Percentiles rank a stretch among this genome's conserved stretches.
Evolutionary conservation across 257 asterid genomes (phyloP).

Genomic region (Solanum bulbocastanum): DNA sequence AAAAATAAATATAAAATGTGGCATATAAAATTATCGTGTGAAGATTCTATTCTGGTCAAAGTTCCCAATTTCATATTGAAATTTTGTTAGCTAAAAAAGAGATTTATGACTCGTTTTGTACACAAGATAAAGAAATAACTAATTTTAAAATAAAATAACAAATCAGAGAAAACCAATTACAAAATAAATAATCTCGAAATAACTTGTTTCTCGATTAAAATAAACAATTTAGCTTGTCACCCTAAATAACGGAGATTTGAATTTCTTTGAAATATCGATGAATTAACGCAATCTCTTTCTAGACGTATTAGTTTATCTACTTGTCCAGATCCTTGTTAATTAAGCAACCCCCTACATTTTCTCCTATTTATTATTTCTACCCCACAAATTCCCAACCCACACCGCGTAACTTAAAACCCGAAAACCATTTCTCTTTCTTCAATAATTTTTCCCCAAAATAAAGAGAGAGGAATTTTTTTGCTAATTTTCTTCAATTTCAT

Average conservation of each 20-base stretch:
- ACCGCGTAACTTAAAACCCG: neutral
- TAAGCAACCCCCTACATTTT: conserved; percentile 19
- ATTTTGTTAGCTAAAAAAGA: neutral
- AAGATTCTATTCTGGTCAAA: neutral
- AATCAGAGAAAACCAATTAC: rapidly evolving
- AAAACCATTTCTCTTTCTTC: neutral
- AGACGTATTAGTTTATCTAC: neutral
- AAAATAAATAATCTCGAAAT: too few species aligned
- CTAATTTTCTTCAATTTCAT: neutral
- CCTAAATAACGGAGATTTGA: neutral
- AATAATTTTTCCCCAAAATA: neutral
- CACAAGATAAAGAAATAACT: neutral
- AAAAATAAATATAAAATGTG: neutral
- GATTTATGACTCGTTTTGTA: too few species aligned
- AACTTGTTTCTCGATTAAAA: neutral
- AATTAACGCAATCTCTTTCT: neutral
- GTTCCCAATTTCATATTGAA: neutral
- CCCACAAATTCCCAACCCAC: neutral
- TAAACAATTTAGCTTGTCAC: neutral
- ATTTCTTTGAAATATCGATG: neutral
- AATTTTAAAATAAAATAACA: neutral
- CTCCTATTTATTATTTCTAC: conserved; percentile 1
- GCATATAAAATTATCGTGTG: neutral
- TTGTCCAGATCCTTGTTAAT: conserved; percentile 3
- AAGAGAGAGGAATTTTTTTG: neutral